Evolutionary conservation across 2,329 filamentous ascomycete genomes (phyloP).

Genomic region (Aspergillus alliaceus): DNA sequence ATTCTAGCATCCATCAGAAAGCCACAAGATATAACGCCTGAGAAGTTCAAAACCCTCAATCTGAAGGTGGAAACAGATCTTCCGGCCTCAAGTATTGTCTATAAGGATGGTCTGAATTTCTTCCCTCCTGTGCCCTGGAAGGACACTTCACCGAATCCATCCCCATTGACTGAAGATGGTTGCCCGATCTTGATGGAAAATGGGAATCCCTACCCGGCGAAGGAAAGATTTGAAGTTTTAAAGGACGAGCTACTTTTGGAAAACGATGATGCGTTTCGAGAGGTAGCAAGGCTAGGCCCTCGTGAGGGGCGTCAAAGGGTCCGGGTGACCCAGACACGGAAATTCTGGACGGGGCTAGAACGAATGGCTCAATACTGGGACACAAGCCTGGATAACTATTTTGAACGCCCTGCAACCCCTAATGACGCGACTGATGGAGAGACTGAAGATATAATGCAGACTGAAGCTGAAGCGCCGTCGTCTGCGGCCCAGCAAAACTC

Average conservation of each 20-base stretch:
- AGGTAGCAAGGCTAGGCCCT: conserved; percentile 50
- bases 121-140: conserved; percentile 42
- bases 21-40: conserved; percentile 41
- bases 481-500: conserved; percentile 16
- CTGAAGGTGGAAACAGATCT: conserved; percentile 40
- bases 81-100: conserved; percentile 36
- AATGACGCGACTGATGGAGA: conserved; percentile 17
- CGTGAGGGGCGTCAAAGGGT: conserved; percentile 48
- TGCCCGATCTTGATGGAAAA: conserved; percentile 46
- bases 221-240: conserved; percentile 50
- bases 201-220: conserved; percentile 48
- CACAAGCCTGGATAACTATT: conserved; percentile 57
- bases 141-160: conserved; percentile 9
- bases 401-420: conserved; percentile 36
- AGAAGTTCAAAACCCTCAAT: conserved; percentile 44
- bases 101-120: conserved; percentile 31
- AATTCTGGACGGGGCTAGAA: conserved; percentile 61
- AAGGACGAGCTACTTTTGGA: conserved; percentile 53
- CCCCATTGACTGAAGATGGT: conserved; percentile 21
- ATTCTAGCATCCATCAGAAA: conserved; percentile 45
- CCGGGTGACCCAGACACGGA: conserved; percentile 56
- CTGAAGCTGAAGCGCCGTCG: conserved; percentile 12
- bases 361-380: conserved; percentile 65
- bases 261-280: conserved; percentile 60
- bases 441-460: conserved; percentile 21